A percentile compares a stretch with the other conserved stretches of the same genome.
Evolutionary conservation across 192 early-diverging fungal genomes (phyloP).

Genomic region (Entophlyctis helioformis): DNA sequence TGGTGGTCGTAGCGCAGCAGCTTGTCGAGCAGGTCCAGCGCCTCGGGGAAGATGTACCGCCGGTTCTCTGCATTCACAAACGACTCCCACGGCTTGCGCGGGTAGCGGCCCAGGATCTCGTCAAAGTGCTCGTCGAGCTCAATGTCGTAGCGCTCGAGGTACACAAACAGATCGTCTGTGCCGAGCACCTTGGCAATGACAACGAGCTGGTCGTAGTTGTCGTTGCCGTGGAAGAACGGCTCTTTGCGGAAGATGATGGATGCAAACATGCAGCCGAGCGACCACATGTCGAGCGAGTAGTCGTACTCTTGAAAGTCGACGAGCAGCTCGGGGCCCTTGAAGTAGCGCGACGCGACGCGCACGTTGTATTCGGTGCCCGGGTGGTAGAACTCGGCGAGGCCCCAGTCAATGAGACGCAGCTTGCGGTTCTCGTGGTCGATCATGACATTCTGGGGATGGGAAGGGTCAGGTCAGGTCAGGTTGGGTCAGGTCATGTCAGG

Average conservation of each 20-base stretch:
- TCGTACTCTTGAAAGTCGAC: constrained; percentile 99
- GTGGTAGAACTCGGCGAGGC: constrained; percentile 98
- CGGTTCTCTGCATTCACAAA: constrained; percentile 81
- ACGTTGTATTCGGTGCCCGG: constrained; percentile 96
- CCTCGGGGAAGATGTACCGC: constrained; percentile 67
- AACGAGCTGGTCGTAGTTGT: constrained; percentile 98
- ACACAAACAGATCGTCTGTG: constrained; percentile 86
- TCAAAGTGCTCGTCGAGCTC: constrained; percentile 83
- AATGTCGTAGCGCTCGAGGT: constrained; percentile 93
- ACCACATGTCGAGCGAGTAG: constrained; percentile 99
- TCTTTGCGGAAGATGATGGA: constrained; percentile 99
- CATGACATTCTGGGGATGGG: constrained; percentile 78
- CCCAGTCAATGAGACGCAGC: constrained; percentile 97
- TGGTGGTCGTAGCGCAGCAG: constrained; percentile 90
- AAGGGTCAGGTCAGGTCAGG: not conserved
- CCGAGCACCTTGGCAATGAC: constrained; percentile 97
- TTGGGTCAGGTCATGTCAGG: too few relatives aligned
- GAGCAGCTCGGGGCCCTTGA: constrained; percentile 96
- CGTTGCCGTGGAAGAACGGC: constrained; percentile 97
- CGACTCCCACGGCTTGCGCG: constrained; percentile 73
- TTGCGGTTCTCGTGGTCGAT: constrained; percentile 94
- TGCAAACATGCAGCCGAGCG: constrained; percentile 98
- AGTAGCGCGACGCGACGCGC: constrained; percentile 95
- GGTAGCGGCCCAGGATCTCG: constrained; percentile 83
- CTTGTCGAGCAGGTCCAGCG: constrained; percentile 81